Evolutionary conservation across 257 asterid species (phyloP).

Genomic region (Jasminum sambac): DNA sequence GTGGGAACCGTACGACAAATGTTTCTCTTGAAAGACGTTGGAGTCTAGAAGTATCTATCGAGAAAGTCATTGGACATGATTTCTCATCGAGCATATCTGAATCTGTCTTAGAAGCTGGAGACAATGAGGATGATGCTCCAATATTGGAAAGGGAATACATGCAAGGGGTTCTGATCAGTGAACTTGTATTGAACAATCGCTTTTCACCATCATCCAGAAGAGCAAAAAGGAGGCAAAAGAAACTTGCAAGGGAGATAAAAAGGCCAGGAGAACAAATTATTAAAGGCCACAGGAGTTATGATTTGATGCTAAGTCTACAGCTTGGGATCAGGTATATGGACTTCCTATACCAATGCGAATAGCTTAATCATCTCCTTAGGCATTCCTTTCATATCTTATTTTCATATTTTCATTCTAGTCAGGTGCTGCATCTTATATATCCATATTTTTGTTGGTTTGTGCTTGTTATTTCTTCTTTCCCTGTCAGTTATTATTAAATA

Average conservation of each 20-base stretch:
- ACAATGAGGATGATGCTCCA: conserved; percentile 55
- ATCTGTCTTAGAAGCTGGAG: conserved; percentile 41
- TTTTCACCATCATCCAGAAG: conserved; percentile 79
- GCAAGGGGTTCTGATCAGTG: conserved; percentile 94
- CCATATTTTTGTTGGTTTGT: not conserved
- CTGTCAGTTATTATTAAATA: not conserved
- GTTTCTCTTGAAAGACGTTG: conserved; percentile 78
- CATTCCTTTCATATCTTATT: not conserved
- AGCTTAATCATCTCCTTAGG: not conserved
- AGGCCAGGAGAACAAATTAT: conserved; percentile 89
- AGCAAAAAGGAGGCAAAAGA: conserved; percentile 68
- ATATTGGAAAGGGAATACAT: conserved; percentile 92
- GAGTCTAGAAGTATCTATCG: conserved; percentile 93
- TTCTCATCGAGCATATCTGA: conserved; percentile 55
- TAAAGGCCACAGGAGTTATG: conserved; percentile 98
- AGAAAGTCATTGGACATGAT: conserved; percentile 70
- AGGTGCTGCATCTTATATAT: not conserved
- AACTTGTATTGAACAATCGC: conserved; percentile 60
- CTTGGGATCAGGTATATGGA: conserved; percentile 87
- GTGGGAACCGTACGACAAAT: conserved; percentile 41
- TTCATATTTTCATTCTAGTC: not conserved
- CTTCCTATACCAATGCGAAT: conserved; percentile 14
- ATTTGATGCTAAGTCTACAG: conserved; percentile 94
- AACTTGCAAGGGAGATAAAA: conserved; percentile 67
- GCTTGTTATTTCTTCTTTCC: not conserved